phyloP scores from a whole-genome alignment of 2,329 filamentous ascomycete genomes.

The Aspergillus fischeri region DNA sequence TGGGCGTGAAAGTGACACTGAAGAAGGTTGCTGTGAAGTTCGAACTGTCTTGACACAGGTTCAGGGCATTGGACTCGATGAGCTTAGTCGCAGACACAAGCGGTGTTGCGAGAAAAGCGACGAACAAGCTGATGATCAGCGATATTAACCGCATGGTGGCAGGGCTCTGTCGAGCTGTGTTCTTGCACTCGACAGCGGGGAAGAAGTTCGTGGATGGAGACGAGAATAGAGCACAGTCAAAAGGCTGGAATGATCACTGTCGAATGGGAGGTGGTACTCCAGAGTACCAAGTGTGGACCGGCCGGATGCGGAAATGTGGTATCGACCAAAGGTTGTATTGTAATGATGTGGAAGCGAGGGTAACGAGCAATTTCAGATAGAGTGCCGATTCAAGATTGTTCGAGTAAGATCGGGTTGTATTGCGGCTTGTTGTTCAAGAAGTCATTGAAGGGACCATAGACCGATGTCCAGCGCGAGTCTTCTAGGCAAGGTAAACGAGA shows the following conservation, averaged over 20 bases:
- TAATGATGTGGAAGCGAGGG: conserved; percentile 3
- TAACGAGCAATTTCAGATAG: conserved; percentile 9
- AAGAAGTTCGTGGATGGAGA: conserved; percentile 8
- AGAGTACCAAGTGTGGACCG: conserved; percentile 31
- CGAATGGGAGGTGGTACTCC: conserved; percentile 24
- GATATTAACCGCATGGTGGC: conserved; percentile 33
- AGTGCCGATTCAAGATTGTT: not conserved
- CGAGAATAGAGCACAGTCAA: conserved; percentile 1
- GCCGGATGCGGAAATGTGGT: conserved; percentile 33
- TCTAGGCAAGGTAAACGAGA: conserved; percentile 11
- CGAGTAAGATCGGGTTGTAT: not conserved
- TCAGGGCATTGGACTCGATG: conserved; percentile 78
- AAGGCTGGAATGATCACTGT: conserved; percentile 1
- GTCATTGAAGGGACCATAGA: conserved; percentile 17
- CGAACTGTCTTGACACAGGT: conserved; percentile 76
- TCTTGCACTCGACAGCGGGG: conserved; percentile 1
- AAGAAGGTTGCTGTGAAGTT: conserved; percentile 84
- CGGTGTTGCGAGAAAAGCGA: conserved; percentile 42
- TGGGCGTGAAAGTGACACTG: conserved; percentile 62
- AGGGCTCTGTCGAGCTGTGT: conserved; percentile 2
- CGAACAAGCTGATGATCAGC: conserved; percentile 33
- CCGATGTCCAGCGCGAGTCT: conserved; percentile 15
- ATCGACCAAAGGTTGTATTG: conserved; percentile 10
- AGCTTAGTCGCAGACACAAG: conserved; percentile 59
- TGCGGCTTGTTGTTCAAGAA: conserved; percentile 10